A percentile compares a stretch with the other conserved stretches of the same genome.
phyloP scores from a whole-genome alignment of 2,329 filamentous ascomycete genomes.

The Dactylellina leptospora region DNA sequence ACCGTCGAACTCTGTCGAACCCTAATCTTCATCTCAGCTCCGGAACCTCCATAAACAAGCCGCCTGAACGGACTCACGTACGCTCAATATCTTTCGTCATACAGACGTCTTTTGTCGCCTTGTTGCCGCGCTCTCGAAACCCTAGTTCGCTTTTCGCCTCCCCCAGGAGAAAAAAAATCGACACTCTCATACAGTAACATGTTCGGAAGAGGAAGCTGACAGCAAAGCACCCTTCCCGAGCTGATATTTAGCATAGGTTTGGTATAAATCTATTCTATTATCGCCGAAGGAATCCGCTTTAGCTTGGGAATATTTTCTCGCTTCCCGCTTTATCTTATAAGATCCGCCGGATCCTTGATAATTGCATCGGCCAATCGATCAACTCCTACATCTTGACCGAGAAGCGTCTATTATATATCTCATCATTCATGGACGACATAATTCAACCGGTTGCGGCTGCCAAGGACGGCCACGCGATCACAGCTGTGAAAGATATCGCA shows the following conservation, averaged over 20 bases:
- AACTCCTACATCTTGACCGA: background rate
- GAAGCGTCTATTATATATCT: background rate
- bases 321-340: conserved; percentile 18
- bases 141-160: conserved; percentile 7
- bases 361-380: background rate
- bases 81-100: conserved; percentile 3
- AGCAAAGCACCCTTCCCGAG: conserved; percentile 19
- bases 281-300: conserved; percentile 14
- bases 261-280: conserved; percentile 11
- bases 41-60: background rate
- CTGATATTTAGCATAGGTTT: conserved; percentile 9
- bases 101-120: background rate
- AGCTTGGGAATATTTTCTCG: background rate
- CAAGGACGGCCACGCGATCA: conserved; percentile 64
- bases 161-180: background rate
- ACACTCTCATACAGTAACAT: conserved; percentile 5
- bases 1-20: background rate
- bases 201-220: conserved; percentile 28
- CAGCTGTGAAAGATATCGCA: conserved; percentile 83
- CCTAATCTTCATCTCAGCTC: background rate
- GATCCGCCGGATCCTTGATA: conserved; percentile 11
- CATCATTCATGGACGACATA: conserved; percentile 34
- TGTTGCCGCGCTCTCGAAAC: background rate
- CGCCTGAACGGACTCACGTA: background rate
- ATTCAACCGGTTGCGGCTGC: conserved; percentile 56